phyloP scores from a whole-genome alignment of 1,139 yeast species.

The Diutina siamensis region DNA sequence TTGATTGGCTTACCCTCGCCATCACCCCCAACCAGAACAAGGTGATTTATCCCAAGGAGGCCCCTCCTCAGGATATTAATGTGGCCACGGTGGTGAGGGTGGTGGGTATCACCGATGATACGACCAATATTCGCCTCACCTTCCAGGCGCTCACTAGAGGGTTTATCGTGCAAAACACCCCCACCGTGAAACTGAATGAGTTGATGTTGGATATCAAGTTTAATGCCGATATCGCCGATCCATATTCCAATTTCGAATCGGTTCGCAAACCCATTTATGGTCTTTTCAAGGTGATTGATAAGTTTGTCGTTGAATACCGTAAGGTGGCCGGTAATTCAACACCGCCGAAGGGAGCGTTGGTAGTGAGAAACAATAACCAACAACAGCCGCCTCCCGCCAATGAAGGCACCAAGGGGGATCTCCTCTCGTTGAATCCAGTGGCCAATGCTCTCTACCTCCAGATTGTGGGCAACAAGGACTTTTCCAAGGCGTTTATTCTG shows the following conservation, averaged over 20 bases:
- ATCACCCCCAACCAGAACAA: conserved; percentile 29
- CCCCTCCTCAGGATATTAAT: conserved; percentile 7
- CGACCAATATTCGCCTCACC: conserved; percentile 33
- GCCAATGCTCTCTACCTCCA: conserved; percentile 50
- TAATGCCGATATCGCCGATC: conserved; percentile 12
- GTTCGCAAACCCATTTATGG: conserved; percentile 16
- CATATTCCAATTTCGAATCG: conserved; percentile 15
- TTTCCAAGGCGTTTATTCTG: conserved; percentile 28
- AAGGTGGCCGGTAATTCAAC: conserved; percentile 14
- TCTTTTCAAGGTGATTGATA: conserved; percentile 30
- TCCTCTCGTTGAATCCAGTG: conserved; percentile 47
- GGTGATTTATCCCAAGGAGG: conserved; percentile 16
- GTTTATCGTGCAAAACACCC: conserved; percentile 11
- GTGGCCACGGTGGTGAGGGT: conserved; percentile 39
- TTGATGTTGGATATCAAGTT: conserved; percentile 20
- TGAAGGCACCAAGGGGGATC: conserved; percentile 12
- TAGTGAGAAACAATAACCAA: neutral
- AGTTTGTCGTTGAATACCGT: conserved; percentile 32
- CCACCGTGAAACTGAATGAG: conserved; percentile 18
- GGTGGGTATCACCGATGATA: conserved; percentile 36
- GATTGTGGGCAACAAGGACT: conserved; percentile 35
- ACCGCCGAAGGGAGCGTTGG: conserved; percentile 7
- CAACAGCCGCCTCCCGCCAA: conserved; percentile 1
- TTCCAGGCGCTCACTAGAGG: conserved; percentile 48
- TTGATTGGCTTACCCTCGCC: conserved; percentile 31